Base-by-base conservation (phyloP, 805 yeast genomes). In the Torulaspora franciscae region DNA sequence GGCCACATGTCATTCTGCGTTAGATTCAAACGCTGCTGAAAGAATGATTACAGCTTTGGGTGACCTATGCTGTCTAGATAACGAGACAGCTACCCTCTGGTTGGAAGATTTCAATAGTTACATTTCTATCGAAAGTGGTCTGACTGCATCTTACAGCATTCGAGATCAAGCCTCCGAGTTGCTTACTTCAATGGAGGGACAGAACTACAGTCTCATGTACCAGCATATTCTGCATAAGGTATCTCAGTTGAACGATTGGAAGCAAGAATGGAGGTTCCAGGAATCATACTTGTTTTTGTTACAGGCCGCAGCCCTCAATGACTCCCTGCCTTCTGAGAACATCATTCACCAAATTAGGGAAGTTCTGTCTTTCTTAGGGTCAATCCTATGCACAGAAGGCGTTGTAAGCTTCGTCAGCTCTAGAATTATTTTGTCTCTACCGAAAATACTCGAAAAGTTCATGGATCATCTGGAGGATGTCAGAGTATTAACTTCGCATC, bases 101-200 rank as follows among this genome's bases (percentile, higher is more conserved):
- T 60, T 64, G 3, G 69, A 67, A 2, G 90, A 89, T 57, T 75
- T 80, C 57, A 87, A 89, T 56, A 65, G 62, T 3, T 88, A 79
- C 61, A 85, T 87, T 5, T 76, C 89, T 2, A 83, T 79, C 28
- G 89, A 85, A 45, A 72, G 86, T 1, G 96, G 88, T 1, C 71
- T 89, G 26, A 67, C 81, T 0, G 67, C 81, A 0, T 76, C 75
- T 4, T 64, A 65, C 7, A 63, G 74, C 2, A 75, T 81, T 1
- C 74, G 98, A 42, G 83, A 80, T 39, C 74, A 84, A 0, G 67
- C 81, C 1, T 69, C 71, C 23, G 87, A 82, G 24, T 74, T 78
- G 27, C 51, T 85, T 4, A 64, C 75, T 0, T 81, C 78, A 15
- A 53, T 81, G 28, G 69, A 73, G 29, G 67, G 64, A 35, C 38